phyloP scores from a whole-genome alignment of 106 monocot species.

The Dioscorea zingiberensis region DNA sequence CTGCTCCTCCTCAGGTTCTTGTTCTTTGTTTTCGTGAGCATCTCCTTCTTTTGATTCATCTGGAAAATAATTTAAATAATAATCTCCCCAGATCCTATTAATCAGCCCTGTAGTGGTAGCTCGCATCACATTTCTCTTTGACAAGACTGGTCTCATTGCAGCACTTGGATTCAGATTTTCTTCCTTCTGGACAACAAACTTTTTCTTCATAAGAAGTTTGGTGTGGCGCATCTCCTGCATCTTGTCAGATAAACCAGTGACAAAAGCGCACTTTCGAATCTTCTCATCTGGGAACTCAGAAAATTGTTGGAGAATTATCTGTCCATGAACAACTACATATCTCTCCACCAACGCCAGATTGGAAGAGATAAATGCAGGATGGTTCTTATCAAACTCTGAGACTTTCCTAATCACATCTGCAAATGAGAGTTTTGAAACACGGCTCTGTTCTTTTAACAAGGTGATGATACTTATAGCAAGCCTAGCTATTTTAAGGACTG shows the following conservation, averaged over 20 bases:
- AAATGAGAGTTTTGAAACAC: constrained; percentile 94
- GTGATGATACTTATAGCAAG: constrained; percentile 82
- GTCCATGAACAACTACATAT: constrained; percentile 92
- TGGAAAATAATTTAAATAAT: constrained; percentile 61
- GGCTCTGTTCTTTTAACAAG: constrained; percentile 83
- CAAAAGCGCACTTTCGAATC: constrained; percentile 73
- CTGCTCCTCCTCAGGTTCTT: constrained; percentile 53
- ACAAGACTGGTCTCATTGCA: constrained; percentile 45
- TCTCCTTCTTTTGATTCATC: constrained; percentile 49
- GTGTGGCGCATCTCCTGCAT: constrained; percentile 84
- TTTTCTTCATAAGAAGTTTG: constrained; percentile 84
- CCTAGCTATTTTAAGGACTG: constrained; percentile 82
- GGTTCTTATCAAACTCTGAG: constrained; percentile 51
- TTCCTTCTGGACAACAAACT: constrained; percentile 48
- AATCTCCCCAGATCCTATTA: constrained; percentile 86
- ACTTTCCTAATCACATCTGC: constrained; percentile 80
- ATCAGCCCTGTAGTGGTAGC: constrained; percentile 88
- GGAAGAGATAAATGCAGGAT: constrained; percentile 80
- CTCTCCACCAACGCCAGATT: constrained; percentile 66
- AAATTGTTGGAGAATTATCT: constrained; percentile 96
- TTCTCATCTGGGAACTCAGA: constrained; percentile 86
- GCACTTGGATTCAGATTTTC: constrained; percentile 88
- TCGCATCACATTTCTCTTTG: constrained; percentile 86
- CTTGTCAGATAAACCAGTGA: constrained; percentile 62
- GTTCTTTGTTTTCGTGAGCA: constrained; percentile 28